Evolutionary conservation across 1,284 basidiomycete genomes (phyloP).

Genomic region (Cystobasidium slooffiae): DNA sequence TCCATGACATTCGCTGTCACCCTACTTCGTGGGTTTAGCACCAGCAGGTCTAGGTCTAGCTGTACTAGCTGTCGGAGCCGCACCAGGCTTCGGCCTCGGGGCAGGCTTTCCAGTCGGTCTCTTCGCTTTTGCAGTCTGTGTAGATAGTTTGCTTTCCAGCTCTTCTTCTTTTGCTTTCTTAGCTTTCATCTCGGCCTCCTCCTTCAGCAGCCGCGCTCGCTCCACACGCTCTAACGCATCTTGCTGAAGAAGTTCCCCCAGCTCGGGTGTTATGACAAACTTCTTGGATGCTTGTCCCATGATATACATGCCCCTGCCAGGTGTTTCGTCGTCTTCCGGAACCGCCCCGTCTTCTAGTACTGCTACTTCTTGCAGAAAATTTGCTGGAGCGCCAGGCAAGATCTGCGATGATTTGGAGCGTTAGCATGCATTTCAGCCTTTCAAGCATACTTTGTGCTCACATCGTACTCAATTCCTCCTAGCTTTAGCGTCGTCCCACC

Average conservation of each 20-base stretch:
- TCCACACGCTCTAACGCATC: conserved; percentile 45
- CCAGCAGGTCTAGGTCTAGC: background rate
- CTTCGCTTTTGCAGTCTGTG: conserved; percentile 18
- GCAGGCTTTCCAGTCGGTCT: conserved; percentile 13
- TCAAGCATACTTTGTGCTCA: conserved; percentile 7
- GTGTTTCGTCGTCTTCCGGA: conserved; percentile 13
- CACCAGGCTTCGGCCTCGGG: background rate
- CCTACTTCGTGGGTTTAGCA: conserved; percentile 10
- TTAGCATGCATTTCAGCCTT: background rate
- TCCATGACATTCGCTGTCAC: background rate
- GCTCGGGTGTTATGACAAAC: conserved; percentile 53
- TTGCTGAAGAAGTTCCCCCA: conserved; percentile 46
- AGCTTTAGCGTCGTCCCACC: conserved; percentile 50
- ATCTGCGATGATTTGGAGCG: conserved; percentile 42
- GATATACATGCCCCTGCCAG: conserved; percentile 44
- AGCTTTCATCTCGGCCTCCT: conserved; percentile 34
- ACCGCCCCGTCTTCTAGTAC: conserved; percentile 45
- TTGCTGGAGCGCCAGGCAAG: conserved; percentile 52
- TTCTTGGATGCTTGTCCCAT: conserved; percentile 53
- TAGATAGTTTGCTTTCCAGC: conserved; percentile 18
- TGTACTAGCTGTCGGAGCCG: conserved; percentile 1
- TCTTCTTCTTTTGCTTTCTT: conserved; percentile 42
- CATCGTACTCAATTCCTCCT: conserved; percentile 49
- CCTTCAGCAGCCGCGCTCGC: conserved; percentile 45
- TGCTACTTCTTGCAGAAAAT: conserved; percentile 53